Conservation (phyloP, 1,139 yeast genomes). For the Waltiozyma sp. region DNA sequence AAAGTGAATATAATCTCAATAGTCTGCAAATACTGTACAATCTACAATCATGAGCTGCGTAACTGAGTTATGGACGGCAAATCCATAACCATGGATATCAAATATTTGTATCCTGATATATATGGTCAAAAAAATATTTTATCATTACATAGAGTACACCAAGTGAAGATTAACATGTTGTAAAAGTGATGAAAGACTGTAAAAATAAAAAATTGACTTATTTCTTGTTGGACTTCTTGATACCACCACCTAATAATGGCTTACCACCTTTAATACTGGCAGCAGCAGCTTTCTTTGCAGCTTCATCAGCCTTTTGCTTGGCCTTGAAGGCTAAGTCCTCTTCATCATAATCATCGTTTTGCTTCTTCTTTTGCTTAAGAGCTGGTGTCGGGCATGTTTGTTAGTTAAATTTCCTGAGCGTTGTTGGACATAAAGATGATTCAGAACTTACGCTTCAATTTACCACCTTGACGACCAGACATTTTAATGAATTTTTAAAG, state of each 20-base stretch:
- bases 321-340: conserved; percentile 86
- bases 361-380: conserved; percentile 53
- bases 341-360: conserved; percentile 63
- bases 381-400: conserved; percentile 9
- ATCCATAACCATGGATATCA: too few species aligned
- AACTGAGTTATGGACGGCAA: too few species aligned
- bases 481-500: conserved; percentile 21
- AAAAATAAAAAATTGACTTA: conserved; percentile 20
- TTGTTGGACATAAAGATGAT: neutral
- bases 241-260: conserved; percentile 87
- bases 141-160: too few species aligned
- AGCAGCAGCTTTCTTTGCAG: conserved; percentile 85
- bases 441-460: conserved; percentile 25
- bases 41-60: too few species aligned
- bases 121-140: too few species aligned
- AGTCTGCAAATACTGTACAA: too few species aligned
- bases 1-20: too few species aligned
- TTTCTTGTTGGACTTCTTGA: conserved; percentile 78
- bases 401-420: neutral
- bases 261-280: conserved; percentile 83
- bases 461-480: conserved; percentile 74
- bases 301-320: conserved; percentile 90
- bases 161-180: too few species aligned
- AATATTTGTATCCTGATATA: too few species aligned
- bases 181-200: too few species aligned